Evolutionary conservation across 2,329 filamentous ascomycete genomes (phyloP).

Genomic region (Botryotinia calthae): DNA sequence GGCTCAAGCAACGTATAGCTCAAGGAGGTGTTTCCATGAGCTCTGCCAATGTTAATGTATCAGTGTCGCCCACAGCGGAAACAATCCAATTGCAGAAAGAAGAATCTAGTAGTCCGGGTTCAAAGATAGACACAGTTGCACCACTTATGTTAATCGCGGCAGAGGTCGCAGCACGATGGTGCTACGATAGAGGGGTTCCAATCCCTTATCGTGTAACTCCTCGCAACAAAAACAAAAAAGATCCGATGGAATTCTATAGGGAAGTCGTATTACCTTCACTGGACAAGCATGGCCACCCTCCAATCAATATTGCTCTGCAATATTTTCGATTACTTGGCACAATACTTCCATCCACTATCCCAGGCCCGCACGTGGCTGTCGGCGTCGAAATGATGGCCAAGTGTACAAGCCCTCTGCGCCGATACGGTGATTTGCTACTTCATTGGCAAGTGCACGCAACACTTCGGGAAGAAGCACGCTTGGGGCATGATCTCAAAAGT

Average conservation of each 20-base stretch:
- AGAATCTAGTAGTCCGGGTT: background rate
- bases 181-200: slow-evolving; percentile 54
- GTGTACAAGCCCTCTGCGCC: slow-evolving; percentile 63
- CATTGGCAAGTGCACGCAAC: slow-evolving; percentile 67
- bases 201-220: slow-evolving; percentile 52
- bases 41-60: background rate
- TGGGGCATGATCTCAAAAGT: slow-evolving; percentile 40
- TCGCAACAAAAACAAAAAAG: slow-evolving; percentile 28
- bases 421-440: slow-evolving; percentile 60
- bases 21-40: slow-evolving; percentile 19
- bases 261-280: slow-evolving; percentile 30
- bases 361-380: slow-evolving; percentile 56
- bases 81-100: slow-evolving; percentile 10
- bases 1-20: slow-evolving; percentile 20
- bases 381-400: slow-evolving; percentile 61
- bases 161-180: slow-evolving; percentile 61
- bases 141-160: slow-evolving; percentile 60
- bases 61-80: background rate
- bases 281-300: slow-evolving; percentile 23
- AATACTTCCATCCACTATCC: slow-evolving; percentile 51
- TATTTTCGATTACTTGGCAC: slow-evolving; percentile 46
- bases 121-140: slow-evolving; percentile 18
- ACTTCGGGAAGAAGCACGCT: slow-evolving; percentile 46
- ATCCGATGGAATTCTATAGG: slow-evolving; percentile 32
- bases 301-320: slow-evolving; percentile 21